phyloP scores from a whole-genome alignment of 2,329 filamentous ascomycete genomes.

The Metarhizium rileyi region DNA sequence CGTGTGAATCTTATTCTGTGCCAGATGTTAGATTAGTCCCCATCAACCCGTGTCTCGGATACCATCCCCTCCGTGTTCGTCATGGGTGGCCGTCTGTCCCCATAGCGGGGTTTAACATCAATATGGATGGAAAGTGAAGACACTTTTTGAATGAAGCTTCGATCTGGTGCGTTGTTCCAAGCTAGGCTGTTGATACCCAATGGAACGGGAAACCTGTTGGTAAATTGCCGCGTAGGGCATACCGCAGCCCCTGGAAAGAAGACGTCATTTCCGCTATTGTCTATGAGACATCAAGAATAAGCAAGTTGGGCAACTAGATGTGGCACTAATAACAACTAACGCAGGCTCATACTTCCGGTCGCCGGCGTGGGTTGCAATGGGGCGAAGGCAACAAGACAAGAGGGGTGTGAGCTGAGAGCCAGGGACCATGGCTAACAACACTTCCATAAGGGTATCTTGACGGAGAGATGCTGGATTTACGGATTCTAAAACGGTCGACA shows the following conservation, averaged over 20 bases:
- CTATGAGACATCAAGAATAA: not conserved
- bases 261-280: not conserved
- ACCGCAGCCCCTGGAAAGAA: not conserved
- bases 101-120: not conserved
- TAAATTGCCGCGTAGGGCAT: not conserved
- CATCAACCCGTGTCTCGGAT: not conserved
- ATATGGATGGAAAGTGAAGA: not conserved
- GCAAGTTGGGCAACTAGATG: not conserved
- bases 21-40: not conserved
- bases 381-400: not conserved
- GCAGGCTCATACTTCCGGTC: not conserved
- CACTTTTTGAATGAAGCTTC: not conserved
- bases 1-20: not conserved
- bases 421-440: not conserved
- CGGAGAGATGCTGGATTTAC: not conserved
- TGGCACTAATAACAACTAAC: not conserved
- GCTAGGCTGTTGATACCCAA: not conserved
- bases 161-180: not conserved
- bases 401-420: not conserved
- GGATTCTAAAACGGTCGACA: not conserved
- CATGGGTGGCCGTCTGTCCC: too few relatives aligned
- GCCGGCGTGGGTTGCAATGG: not conserved
- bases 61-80: too few relatives aligned
- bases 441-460: not conserved
- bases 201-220: not conserved